These are phyloP conservation scores for Neohortaea acidophila DNA, from an alignment of 495 filamentous ascomycete species.

Conservation along the genomic window DNA sequence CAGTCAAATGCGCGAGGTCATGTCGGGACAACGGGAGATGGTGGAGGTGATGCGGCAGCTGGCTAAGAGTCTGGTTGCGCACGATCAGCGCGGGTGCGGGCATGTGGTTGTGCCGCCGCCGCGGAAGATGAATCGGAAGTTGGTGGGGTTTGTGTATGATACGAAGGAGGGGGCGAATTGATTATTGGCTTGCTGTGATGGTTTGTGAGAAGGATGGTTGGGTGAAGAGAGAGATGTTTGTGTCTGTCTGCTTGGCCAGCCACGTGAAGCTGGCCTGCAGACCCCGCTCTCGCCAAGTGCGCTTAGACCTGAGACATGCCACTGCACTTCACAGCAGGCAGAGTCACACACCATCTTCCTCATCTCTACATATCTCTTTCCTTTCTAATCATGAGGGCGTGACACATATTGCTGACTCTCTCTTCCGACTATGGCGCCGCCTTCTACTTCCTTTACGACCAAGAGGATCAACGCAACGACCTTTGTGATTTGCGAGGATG, in stretches of 20 bases:
- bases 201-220: neutral
- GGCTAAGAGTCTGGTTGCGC: constrained; percentile 6
- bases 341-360: too few relatives aligned
- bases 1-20: constrained; percentile 13
- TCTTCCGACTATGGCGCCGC: too few relatives aligned
- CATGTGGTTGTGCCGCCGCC: constrained; percentile 17
- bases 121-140: constrained; percentile 14
- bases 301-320: too few relatives aligned
- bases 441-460: constrained; percentile 22
- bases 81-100: constrained; percentile 7
- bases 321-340: too few relatives aligned
- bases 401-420: too few relatives aligned
- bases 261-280: too few relatives aligned
- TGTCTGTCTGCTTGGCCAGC: too few relatives aligned
- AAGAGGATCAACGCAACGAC: constrained; percentile 24
- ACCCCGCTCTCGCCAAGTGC: too few relatives aligned
- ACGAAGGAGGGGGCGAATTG: constrained; percentile 5
- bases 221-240: too few relatives aligned
- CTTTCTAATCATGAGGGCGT: too few relatives aligned
- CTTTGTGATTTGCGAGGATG: constrained; percentile 28
- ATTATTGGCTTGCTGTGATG: neutral
- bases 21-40: constrained; percentile 15
- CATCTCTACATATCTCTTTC: too few relatives aligned
- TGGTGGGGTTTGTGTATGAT: constrained; percentile 20
- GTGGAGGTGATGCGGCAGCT: constrained; percentile 12